Conservation (phyloP, 805 yeast genomes). For the Suhomyces vadensis region DNA sequence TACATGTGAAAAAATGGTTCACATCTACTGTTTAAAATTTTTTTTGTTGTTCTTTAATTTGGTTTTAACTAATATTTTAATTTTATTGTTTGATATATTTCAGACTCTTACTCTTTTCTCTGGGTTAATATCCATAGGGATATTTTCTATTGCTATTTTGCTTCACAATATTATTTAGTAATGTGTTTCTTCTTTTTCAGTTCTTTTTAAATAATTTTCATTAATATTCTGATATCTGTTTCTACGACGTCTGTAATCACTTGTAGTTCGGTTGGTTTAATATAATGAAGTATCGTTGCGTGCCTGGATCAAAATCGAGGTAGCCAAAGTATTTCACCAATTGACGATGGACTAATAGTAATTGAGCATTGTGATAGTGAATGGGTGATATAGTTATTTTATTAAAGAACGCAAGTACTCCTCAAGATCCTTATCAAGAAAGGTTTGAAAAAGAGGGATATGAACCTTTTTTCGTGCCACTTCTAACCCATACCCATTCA, state of each 20-base stretch:
- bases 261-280: no score
- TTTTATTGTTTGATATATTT: background rate
- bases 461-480: slow-evolving; percentile 64
- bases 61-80: background rate
- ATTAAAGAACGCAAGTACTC: slow-evolving; percentile 70
- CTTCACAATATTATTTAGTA: background rate
- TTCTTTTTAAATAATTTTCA: background rate
- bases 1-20: no score
- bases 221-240: no score
- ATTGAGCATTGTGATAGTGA: background rate
- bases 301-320: no score
- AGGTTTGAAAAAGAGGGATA: slow-evolving; percentile 38
- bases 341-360: background rate
- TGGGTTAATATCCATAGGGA: no score
- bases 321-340: background rate
- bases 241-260: no score
- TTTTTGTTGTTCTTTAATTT: background rate
- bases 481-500: slow-evolving; percentile 64
- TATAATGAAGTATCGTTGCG: no score
- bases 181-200: background rate
- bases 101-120: no score
- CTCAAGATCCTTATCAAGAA: slow-evolving; percentile 64
- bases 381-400: slow-evolving; percentile 40
- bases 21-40: background rate
- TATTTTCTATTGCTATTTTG: background rate